Percentiles rank a stretch among this genome's conserved stretches.
Conservation (phyloP, 371 early-diverging fungal genomes). For the Mortierella sp. region DNA sequence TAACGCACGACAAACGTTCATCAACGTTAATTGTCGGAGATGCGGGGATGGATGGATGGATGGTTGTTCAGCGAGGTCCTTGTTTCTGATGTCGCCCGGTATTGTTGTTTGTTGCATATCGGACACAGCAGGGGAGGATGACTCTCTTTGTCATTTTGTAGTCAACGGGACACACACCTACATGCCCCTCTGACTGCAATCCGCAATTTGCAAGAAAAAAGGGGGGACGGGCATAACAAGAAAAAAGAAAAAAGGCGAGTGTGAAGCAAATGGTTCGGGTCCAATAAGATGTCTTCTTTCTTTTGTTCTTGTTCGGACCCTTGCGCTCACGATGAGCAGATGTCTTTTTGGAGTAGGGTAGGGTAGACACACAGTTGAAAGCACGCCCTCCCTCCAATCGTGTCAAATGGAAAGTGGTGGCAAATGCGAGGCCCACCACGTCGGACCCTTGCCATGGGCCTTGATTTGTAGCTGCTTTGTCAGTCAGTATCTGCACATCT, state of each 20-base stretch:
- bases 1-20: background rate
- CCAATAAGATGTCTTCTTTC: background rate
- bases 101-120: background rate
- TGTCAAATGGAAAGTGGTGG: background rate
- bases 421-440: background rate
- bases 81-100: background rate
- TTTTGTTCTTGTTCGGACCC: background rate
- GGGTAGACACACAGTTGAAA: background rate
- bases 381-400: background rate
- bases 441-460: background rate
- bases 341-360: background rate
- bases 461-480: background rate
- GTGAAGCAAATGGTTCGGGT: background rate
- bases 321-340: background rate
- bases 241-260: background rate
- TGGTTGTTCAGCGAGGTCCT: background rate
- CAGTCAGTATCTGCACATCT: background rate
- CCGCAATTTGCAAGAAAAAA: background rate
- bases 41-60: slow-evolving; percentile 3
- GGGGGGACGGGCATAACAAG: background rate
- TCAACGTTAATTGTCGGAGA: background rate
- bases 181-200: background rate
- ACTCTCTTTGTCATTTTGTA: background rate
- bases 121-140: background rate
- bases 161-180: background rate